Evolutionary conservation across 169 alveolate species (phyloP).

Genomic region (Miamiensis avidus): DNA sequence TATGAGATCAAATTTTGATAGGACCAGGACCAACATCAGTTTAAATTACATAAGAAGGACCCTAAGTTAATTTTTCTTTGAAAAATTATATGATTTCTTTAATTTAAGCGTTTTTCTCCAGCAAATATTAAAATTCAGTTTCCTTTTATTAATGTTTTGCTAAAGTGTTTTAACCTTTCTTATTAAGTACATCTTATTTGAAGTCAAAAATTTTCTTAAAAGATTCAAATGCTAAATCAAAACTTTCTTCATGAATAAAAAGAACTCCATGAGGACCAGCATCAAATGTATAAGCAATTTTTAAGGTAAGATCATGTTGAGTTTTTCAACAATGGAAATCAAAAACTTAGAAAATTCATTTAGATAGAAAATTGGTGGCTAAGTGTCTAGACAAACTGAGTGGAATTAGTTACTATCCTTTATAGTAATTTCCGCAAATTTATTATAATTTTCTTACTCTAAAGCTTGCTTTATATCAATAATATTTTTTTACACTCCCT

Average conservation of each 20-base stretch:
- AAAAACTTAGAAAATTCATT: constrained; percentile 67
- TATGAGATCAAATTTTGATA: neutral
- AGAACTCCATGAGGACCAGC: constrained; percentile 86
- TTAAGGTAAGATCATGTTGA: constrained; percentile 30
- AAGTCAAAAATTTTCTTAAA: constrained; percentile 7
- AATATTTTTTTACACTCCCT: constrained; percentile 51
- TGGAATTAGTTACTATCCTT: constrained; percentile 81
- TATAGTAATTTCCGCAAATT: constrained; percentile 62
- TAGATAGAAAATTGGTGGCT: constrained; percentile 81
- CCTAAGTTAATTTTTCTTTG: neutral
- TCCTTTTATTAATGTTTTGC: neutral
- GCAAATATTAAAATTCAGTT: no score
- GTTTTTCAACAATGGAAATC: constrained; percentile 41
- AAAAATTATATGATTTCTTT: neutral
- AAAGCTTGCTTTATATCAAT: constrained; percentile 56
- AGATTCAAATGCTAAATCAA: constrained; percentile 1
- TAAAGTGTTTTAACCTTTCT: neutral
- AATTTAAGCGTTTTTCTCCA: no score
- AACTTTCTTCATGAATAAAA: constrained; percentile 30
- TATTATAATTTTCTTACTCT: constrained; percentile 53
- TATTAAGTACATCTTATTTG: neutral
- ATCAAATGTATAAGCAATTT: constrained; percentile 80
- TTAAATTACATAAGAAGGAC: constrained; percentile 11
- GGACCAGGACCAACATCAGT: constrained; percentile 37
- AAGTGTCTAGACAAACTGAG: constrained; percentile 73